Conservation (phyloP, 2,329 filamentous ascomycete genomes). For the Akanthomyces uredinophilus region DNA sequence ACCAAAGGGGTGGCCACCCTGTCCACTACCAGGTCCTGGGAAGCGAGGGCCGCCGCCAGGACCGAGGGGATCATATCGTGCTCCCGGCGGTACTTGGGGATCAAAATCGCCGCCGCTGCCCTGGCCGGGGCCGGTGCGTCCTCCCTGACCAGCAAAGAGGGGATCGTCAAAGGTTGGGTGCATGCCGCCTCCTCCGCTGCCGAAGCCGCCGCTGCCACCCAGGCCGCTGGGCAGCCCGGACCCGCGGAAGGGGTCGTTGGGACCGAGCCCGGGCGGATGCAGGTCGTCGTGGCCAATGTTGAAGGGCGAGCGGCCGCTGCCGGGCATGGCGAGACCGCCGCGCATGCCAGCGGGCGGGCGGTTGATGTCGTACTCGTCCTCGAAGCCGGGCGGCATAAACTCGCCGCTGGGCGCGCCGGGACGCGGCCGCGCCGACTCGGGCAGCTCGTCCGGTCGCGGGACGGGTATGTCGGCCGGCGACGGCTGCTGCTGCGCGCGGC, state of each 20-base stretch:
- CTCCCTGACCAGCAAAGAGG: slow-evolving; percentile 60
- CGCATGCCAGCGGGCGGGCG: slow-evolving; percentile 42
- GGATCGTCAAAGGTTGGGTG: slow-evolving; percentile 93
- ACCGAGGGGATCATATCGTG: slow-evolving; percentile 84
- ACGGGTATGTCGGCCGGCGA: slow-evolving; percentile 53
- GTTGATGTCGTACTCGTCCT: slow-evolving; percentile 85
- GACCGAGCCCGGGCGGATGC: slow-evolving; percentile 80
- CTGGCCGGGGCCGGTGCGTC: slow-evolving; percentile 37
- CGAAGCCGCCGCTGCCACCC: neutral
- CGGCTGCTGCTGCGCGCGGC: slow-evolving; percentile 40
- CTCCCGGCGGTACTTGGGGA: slow-evolving; percentile 75
- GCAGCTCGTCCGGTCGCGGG: slow-evolving; percentile 63
- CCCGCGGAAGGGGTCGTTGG: slow-evolving; percentile 72
- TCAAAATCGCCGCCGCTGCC: slow-evolving; percentile 41
- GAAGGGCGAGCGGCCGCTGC: slow-evolving; percentile 48
- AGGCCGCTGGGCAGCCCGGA: slow-evolving; percentile 49
- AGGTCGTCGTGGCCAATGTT: slow-evolving; percentile 82
- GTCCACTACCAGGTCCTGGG: slow-evolving; percentile 38
- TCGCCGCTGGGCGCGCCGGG: slow-evolving; percentile 60
- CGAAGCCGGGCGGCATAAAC: slow-evolving; percentile 83
- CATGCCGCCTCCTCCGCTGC: slow-evolving; percentile 68
- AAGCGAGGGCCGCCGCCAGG: slow-evolving; percentile 54
- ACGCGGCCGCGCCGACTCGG: slow-evolving; percentile 49
- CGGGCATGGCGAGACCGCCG: slow-evolving; percentile 27
- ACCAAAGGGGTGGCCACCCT: slow-evolving; percentile 26